These are phyloP conservation scores for Spathaspora arborariae DNA, from an alignment of 805 yeast genomes.

Conservation along the genomic window DNA sequence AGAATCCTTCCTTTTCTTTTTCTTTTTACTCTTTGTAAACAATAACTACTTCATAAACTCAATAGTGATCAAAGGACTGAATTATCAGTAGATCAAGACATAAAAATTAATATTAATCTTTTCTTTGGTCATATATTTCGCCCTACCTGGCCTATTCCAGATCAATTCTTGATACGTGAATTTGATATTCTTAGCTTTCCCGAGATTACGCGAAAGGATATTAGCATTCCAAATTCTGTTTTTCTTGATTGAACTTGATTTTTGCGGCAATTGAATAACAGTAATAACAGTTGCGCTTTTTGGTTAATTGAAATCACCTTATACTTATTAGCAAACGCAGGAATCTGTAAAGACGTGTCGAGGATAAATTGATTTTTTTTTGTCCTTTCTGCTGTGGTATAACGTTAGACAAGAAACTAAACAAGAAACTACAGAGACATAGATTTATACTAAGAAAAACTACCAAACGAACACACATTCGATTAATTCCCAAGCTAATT, in stretches of 20 bases:
- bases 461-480: background rate
- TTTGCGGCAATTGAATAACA: background rate
- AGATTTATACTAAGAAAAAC: too few relatives aligned
- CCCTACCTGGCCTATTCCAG: background rate
- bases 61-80: background rate
- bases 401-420: too few relatives aligned
- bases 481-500: background rate
- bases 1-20: background rate
- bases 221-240: background rate
- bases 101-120: background rate
- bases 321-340: background rate
- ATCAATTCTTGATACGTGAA: background rate
- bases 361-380: background rate
- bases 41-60: background rate
- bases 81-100: background rate
- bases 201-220: background rate
- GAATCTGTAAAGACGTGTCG: background rate
- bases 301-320: background rate
- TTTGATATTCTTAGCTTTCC: background rate
- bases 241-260: background rate
- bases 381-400: too few relatives aligned
- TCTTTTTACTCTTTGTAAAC: constrained; percentile 2
- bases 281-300: background rate
- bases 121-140: background rate
- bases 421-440: too few relatives aligned